Conservation (phyloP, 495 filamentous ascomycete genomes). For the Xylaria palmicola region DNA sequence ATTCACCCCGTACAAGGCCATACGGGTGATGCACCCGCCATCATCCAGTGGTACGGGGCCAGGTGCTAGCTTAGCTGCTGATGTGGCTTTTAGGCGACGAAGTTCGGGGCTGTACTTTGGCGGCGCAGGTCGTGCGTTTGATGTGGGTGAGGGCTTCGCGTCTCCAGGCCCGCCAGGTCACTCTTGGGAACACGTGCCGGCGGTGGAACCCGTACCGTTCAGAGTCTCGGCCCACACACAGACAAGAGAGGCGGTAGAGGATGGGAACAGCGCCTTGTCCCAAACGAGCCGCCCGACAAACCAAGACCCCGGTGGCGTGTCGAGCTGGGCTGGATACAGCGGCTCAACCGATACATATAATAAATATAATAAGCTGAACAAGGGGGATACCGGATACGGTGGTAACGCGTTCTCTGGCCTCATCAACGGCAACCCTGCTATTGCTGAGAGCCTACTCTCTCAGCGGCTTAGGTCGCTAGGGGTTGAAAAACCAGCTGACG, state of each 20-base stretch:
- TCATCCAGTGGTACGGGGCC: slow-evolving; percentile 27
- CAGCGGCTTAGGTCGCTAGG: slow-evolving; percentile 44
- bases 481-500: slow-evolving; percentile 22
- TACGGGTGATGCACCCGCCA: slow-evolving; percentile 46
- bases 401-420: slow-evolving; percentile 52
- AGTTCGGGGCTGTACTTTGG: slow-evolving; percentile 54
- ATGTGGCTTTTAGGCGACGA: slow-evolving; percentile 57
- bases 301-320: slow-evolving; percentile 26
- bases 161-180: slow-evolving; percentile 25
- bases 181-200: slow-evolving; percentile 17
- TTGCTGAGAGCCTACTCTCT: slow-evolving; percentile 44
- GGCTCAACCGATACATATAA: slow-evolving; percentile 48
- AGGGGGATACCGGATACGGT: slow-evolving; percentile 65
- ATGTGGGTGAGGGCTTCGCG: slow-evolving; percentile 33
- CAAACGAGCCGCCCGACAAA: slow-evolving; percentile 19
- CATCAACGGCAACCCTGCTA: slow-evolving; percentile 27
- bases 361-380: slow-evolving; percentile 65
- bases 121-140: slow-evolving; percentile 32
- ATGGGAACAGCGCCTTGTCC: slow-evolving; percentile 16
- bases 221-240: slow-evolving; percentile 21
- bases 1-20: slow-evolving; percentile 80
- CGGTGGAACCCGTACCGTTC: slow-evolving; percentile 40
- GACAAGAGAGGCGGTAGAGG: not conserved
- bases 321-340: slow-evolving; percentile 17
- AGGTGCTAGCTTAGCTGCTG: slow-evolving; percentile 46